Evolutionary conservation across 257 asterid genomes (phyloP), one percentile per base, ranked within the genome.

Genomic region (Fraxinus cuspidata): DNA sequence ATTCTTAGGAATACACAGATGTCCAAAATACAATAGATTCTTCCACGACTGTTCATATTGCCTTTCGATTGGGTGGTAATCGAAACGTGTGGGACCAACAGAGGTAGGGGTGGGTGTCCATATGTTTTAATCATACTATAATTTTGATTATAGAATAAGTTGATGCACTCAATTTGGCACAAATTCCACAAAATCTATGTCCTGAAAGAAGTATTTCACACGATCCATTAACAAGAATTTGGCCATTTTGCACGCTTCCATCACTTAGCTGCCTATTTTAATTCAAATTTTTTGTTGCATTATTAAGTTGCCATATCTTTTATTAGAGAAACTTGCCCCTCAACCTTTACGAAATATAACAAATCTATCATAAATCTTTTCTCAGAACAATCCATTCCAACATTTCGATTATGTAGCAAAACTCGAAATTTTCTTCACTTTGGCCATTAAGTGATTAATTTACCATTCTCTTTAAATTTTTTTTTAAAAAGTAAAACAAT

Each of bases 111-210:
- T 80, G 75, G 87, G 89, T 89, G 13, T 85, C 86, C 73, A 27
- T 21, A 31, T 84, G 79, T 80, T 80, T 74, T 76, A 82, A 84
- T 85, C 77, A 81, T 85, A 74, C 67, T 78, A 74, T 75, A 58
- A 47, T 67, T 27, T 79, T 79, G 0, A 31, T 64, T 72, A 15
- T 66, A 25, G 23, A 19, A 73, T 53, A 71, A 56, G 74, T 76
- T 76, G 81, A 79, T 85, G 75, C 84, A 83, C 77, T 77, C 74
- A 83, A 85, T 84, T 28, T 83, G 88, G 81, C 90, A 76, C 92
- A 85, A 85, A 83, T 74, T 70, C 84, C 85, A 82, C 71, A 72
- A 76, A 58, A 63, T 40, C 40, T 18, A 69, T 67, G 66, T 68
- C 34, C 63, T 27, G 72, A 38, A 63, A 29, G 34, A 64, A 10